phyloP scores from a whole-genome alignment of 116 monocot species.

The Trichopus zeylanicus region DNA sequence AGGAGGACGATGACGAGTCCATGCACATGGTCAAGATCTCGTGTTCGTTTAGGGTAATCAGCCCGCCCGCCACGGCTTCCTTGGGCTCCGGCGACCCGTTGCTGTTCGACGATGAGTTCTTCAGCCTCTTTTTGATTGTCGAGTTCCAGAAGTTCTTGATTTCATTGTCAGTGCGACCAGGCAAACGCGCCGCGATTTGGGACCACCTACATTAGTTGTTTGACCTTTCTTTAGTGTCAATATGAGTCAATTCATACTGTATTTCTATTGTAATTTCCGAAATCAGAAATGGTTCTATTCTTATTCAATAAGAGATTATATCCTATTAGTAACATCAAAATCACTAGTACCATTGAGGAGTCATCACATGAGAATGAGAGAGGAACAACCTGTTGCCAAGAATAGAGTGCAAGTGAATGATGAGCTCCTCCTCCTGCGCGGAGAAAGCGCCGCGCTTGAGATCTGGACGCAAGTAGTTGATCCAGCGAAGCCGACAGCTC shows the following conservation, averaged over 20 bases:
- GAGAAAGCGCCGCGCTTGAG: conserved; percentile 93
- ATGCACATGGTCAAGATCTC: conserved; percentile 23
- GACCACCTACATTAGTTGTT: conserved; percentile 55
- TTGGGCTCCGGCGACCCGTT: conserved; percentile 19
- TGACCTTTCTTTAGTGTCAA: background rate
- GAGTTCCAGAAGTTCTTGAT: conserved; percentile 98
- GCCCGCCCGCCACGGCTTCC: conserved; percentile 1
- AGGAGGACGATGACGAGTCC: conserved; percentile 34
- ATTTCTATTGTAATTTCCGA: too few relatives aligned
- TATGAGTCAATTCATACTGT: background rate
- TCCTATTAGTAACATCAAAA: too few relatives aligned
- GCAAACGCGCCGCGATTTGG: conserved; percentile 70
- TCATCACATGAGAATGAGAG: conserved; percentile 2
- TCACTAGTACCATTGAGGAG: too few relatives aligned
- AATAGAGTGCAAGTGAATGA: conserved; percentile 76
- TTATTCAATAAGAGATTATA: too few relatives aligned
- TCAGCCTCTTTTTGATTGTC: conserved; percentile 84
- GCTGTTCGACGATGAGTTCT: conserved; percentile 25
- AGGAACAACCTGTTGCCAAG: conserved; percentile 69
- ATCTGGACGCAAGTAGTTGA: conserved; percentile 82
- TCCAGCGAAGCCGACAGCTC: conserved; percentile 95
- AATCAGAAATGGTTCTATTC: too few relatives aligned
- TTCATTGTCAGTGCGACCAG: conserved; percentile 83
- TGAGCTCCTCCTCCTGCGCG: conserved; percentile 74
- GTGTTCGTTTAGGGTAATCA: conserved; percentile 11